Evolutionary conservation across 2,329 filamentous ascomycete genomes (phyloP).

Genomic region (Fusarium sp.): DNA sequence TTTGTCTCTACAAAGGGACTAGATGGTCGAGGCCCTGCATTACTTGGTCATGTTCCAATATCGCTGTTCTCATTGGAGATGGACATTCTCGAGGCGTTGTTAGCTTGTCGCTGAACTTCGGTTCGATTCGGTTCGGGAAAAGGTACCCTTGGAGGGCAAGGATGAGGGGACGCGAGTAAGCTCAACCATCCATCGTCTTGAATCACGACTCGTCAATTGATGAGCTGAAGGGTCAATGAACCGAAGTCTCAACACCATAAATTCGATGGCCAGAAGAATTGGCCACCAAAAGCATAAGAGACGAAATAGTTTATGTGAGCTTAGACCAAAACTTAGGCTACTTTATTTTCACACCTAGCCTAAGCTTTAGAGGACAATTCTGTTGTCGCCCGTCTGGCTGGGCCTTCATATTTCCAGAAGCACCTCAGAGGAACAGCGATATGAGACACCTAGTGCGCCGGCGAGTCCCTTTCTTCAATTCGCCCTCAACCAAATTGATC

Average conservation of each 20-base stretch:
- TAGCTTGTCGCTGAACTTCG: constrained; percentile 16
- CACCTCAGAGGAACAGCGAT: too few relatives aligned
- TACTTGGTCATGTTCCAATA: constrained; percentile 12
- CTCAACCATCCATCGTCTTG: not conserved
- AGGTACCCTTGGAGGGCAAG: not conserved
- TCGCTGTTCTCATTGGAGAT: constrained; percentile 18
- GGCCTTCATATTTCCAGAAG: too few relatives aligned
- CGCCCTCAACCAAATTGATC: accelerated
- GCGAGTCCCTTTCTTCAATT: not conserved
- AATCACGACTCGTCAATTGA: not conserved
- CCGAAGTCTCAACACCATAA: not conserved
- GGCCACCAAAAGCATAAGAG: not conserved
- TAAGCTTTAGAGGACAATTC: not conserved
- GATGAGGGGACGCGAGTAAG: not conserved
- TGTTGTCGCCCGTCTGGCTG: too few relatives aligned
- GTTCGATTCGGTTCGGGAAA: constrained; percentile 28
- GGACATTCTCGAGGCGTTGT: not conserved
- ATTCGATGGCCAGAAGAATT: not conserved
- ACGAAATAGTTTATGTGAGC: not conserved
- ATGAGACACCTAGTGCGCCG: not conserved
- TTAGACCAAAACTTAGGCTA: not conserved
- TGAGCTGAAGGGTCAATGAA: not conserved
- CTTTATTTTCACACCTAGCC: not conserved
- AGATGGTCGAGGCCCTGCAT: constrained; percentile 12
- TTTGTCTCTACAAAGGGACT: not conserved